Conservation (phyloP, 352 stramenopile genomes). For the Globisporangium polare region DNA sequence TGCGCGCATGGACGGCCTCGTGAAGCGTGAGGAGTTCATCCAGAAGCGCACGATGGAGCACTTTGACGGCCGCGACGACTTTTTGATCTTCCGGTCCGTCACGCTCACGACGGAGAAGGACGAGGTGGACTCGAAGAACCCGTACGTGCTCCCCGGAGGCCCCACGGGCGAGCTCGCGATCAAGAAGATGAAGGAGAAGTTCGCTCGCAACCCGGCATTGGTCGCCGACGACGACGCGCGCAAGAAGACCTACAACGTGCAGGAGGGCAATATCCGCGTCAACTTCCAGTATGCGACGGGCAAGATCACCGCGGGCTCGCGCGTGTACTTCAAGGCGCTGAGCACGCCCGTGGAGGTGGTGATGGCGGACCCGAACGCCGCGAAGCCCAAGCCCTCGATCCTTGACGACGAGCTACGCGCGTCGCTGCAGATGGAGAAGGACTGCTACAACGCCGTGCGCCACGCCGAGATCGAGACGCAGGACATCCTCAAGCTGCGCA, state of each 20-base stretch:
- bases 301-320: slow-evolving; percentile 85
- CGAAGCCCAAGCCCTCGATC: slow-evolving; percentile 68
- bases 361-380: slow-evolving; percentile 59
- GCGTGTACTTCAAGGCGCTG: slow-evolving; percentile 78
- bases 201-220: slow-evolving; percentile 52
- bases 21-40: slow-evolving; percentile 84
- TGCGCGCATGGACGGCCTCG: slow-evolving; percentile 85
- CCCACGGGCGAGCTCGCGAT: slow-evolving; percentile 77
- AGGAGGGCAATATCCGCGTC: slow-evolving; percentile 86
- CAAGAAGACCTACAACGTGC: slow-evolving; percentile 90
- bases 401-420: slow-evolving; percentile 69
- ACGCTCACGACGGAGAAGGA: slow-evolving; percentile 74
- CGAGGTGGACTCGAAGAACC: slow-evolving; percentile 72
- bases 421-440: slow-evolving; percentile 84
- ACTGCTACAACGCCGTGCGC: slow-evolving; percentile 87
- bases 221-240: slow-evolving; percentile 77
- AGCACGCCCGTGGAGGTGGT: slow-evolving; percentile 68
- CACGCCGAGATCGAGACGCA: slow-evolving; percentile 88
- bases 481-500: slow-evolving; percentile 88
- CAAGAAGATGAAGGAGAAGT: slow-evolving; percentile 94
- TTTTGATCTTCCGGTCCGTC: slow-evolving; percentile 79
- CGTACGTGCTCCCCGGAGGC: slow-evolving; percentile 70
- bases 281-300: slow-evolving; percentile 91
- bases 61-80: slow-evolving; percentile 86
- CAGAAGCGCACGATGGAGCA: slow-evolving; percentile 84